Percentiles rank a stretch among this genome's conserved stretches.
phyloP scores from a whole-genome alignment of 345 rosid genomes.

The Ceriops decandra region DNA sequence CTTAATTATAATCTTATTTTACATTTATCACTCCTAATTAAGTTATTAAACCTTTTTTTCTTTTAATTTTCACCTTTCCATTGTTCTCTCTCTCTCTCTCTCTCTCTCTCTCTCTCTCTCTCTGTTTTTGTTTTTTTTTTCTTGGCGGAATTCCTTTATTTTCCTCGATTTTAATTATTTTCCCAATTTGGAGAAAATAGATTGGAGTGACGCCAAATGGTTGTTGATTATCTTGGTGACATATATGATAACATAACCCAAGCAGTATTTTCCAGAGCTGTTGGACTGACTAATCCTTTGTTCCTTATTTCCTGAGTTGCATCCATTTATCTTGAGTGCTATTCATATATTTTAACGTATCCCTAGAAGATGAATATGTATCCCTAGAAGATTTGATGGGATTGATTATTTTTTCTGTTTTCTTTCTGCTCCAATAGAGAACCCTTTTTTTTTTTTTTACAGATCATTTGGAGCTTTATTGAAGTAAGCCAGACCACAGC shows the following conservation, averaged over 20 bases:
- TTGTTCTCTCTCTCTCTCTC: neutral
- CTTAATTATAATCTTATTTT: conserved; percentile 7
- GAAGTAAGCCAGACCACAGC: too few species aligned
- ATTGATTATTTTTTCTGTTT: too few species aligned
- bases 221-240: conserved; percentile 24
- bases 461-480: too few species aligned
- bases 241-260: conserved; percentile 23
- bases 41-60: conserved; percentile 19
- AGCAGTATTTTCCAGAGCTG: conserved; percentile 17
- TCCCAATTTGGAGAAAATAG: conserved; percentile 34
- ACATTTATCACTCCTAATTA: conserved; percentile 23
- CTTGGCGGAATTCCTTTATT: conserved; percentile 19
- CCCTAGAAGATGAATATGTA: too few species aligned
- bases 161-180: neutral
- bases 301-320: conserved; percentile 6
- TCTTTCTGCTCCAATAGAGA: too few species aligned
- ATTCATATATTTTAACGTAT: too few species aligned
- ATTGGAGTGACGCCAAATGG: conserved; percentile 25
- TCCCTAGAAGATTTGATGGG: too few species aligned
- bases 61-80: neutral
- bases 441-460: too few species aligned
- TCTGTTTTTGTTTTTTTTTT: neutral
- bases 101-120: neutral
- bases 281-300: conserved; percentile 18
- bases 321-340: neutral